Base-by-base conservation (phyloP, 2,329 filamentous ascomycete species). In the Stagonosporopsis rhizophila region DNA sequence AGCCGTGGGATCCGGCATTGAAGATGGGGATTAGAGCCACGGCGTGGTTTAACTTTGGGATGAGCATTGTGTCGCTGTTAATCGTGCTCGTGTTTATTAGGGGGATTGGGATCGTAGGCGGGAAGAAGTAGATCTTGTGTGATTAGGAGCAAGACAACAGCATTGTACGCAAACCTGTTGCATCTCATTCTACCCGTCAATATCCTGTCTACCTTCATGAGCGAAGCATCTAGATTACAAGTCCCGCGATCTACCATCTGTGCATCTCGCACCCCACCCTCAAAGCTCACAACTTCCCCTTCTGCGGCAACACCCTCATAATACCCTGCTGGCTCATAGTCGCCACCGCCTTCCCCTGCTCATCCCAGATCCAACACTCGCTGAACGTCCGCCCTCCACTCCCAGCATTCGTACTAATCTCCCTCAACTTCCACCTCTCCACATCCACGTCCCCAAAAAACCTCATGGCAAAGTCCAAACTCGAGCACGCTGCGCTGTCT, bases 401-500 rank as follows among this genome's bases (percentile, higher is more conserved):
- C 1, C 68, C 81, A 1, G 69, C 69, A 9, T 68, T 65, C 0
- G 77, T 79, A 42, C 56, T 71, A 28, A 77, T 68, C 69, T 83
- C 79, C 38, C 72, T 69, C 34, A 83, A 50, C 63, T 78, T 72
- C 81, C 81, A 84, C 20, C 72, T 44, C 6, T 64, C 60, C 52
- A 82, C 8, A 47, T 81, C 71, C 38, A 82, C 19, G 0, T 75
- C 71, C 56, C 81, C 79, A 6, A 81, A 60, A 8, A 56, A 34
- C 0, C 82, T 70, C 52, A 84, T 53, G 3, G 82, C 77, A 65
- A 84, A 84, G 59, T 84, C 82, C n/a, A 84, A 62, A 9, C 75
- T 79, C 2, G 77, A 79, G 47, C 77, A 81, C 2, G 81, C 79
- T 6, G 61, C 74, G 0, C 72, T 73, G 34, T 83, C 80, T 1